Evolutionary conservation across 768 basidiomycete species (phyloP).

Genomic region (Phallus indusiatus): DNA sequence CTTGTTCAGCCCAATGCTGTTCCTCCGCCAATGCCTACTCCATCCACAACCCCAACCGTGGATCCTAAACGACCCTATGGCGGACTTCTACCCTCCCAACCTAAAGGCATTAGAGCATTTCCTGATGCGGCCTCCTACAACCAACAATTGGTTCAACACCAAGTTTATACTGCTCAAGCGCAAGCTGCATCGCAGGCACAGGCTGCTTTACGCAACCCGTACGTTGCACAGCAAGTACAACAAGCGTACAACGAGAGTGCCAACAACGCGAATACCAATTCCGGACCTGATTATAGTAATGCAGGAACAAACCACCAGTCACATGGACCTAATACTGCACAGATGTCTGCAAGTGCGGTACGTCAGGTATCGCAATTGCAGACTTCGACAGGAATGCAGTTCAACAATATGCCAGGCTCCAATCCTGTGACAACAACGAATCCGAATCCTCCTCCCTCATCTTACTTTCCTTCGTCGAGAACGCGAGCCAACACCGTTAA

Average conservation of each 20-base stretch:
- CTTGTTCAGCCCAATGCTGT: conserved; percentile 15
- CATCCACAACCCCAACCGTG: conserved; percentile 24
- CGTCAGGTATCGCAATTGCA: conserved; percentile 7
- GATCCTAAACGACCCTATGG: conserved; percentile 89
- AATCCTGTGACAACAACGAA: conserved; percentile 20
- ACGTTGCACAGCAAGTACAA: conserved; percentile 46
- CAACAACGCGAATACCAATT: conserved; percentile 4
- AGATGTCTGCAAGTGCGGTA: neutral
- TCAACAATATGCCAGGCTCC: conserved; percentile 16
- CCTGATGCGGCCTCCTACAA: conserved; percentile 92
- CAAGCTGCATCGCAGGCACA: conserved; percentile 68
- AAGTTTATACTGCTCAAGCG: conserved; percentile 82
- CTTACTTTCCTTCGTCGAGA: conserved; percentile 58
- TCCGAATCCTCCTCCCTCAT: conserved; percentile 51
- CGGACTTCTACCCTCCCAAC: conserved; percentile 83
- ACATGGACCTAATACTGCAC: conserved; percentile 3
- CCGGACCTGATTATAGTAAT: conserved; percentile 2
- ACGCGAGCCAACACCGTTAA: conserved; percentile 89
- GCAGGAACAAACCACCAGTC: conserved; percentile 14
- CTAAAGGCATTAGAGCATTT: conserved; percentile 76
- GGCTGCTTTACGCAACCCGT: conserved; percentile 69
- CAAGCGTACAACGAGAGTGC: conserved; percentile 12
- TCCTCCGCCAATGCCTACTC: conserved; percentile 19
- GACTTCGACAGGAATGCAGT: conserved; percentile 7
- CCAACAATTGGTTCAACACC: conserved; percentile 90